Percentiles rank a stretch among this genome's conserved stretches.
phyloP scores from a whole-genome alignment of 1,284 basidiomycete genomes.

The Ganoderma meredithae region DNA sequence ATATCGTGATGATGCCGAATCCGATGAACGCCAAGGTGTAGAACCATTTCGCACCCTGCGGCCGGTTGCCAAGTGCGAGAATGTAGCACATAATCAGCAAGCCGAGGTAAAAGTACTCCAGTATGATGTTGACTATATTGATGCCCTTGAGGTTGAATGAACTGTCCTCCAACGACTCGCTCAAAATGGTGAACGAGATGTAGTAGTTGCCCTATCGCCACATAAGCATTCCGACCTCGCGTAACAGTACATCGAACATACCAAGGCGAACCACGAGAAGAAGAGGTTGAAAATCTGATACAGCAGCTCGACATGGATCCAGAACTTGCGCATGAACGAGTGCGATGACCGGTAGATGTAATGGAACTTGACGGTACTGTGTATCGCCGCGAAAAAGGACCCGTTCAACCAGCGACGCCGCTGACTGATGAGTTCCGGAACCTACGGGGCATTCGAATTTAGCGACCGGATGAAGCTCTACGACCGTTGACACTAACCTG shows the following conservation, averaged over 20 bases:
- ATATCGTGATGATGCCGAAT: constrained; percentile 88
- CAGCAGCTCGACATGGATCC: constrained; percentile 93
- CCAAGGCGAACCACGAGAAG: constrained; percentile 92
- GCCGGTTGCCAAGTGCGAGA: constrained; percentile 90
- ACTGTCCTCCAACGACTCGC: constrained; percentile 71
- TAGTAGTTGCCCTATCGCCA: constrained; percentile 81
- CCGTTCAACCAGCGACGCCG: constrained; percentile 97
- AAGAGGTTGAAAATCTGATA: constrained; percentile 93
- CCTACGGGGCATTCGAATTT: constrained; percentile 44
- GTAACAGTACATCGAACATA: constrained; percentile 44
- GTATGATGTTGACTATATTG: constrained; percentile 76
- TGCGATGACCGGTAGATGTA: constrained; percentile 94
- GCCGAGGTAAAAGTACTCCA: constrained; percentile 90
- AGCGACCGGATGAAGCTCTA: background rate
- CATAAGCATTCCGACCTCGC: background rate
- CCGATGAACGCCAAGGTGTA: constrained; percentile 86
- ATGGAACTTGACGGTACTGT: constrained; percentile 90
- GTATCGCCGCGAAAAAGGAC: constrained; percentile 94
- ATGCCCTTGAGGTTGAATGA: constrained; percentile 67
- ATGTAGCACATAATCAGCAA: constrained; percentile 91
- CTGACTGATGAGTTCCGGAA: constrained; percentile 92
- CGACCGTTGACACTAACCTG: constrained; percentile 54
- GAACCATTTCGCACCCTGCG: constrained; percentile 86
- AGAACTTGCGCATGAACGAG: constrained; percentile 84
- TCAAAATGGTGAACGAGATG: constrained; percentile 86